Conservation (phyloP, 2,329 filamentous ascomycete species). For the Corinectria fuckeliana region DNA sequence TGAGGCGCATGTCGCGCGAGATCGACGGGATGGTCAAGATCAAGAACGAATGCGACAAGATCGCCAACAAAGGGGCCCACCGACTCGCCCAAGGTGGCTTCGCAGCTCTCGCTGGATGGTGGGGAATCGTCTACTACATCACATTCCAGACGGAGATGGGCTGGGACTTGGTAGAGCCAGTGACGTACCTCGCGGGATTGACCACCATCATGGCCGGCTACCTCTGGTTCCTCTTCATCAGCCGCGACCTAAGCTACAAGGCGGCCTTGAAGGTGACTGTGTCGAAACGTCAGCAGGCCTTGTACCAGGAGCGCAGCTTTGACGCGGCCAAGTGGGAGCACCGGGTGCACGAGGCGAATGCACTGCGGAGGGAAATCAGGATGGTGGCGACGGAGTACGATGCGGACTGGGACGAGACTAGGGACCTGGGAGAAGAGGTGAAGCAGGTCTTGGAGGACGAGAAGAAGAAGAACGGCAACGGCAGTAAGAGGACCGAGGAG, state of each 20-base stretch:
- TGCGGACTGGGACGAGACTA: slow-evolving; percentile 83
- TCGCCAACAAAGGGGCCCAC: slow-evolving; percentile 80
- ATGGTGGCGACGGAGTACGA: slow-evolving; percentile 85
- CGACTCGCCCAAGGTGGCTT: slow-evolving; percentile 82
- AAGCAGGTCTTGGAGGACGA: slow-evolving; percentile 63
- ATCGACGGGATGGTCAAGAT: slow-evolving; percentile 74
- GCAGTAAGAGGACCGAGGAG: slow-evolving; percentile 47
- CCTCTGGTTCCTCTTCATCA: slow-evolving; percentile 93
- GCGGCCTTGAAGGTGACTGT: slow-evolving; percentile 89
- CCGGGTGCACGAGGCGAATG: slow-evolving; percentile 80
- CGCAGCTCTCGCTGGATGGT: slow-evolving; percentile 75
- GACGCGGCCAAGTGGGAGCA: slow-evolving; percentile 79
- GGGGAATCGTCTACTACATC: slow-evolving; percentile 78
- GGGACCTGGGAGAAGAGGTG: slow-evolving; percentile 74
- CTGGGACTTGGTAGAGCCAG: slow-evolving; percentile 90
- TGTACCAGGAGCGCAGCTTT: slow-evolving; percentile 80
- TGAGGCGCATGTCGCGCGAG: slow-evolving; percentile 73
- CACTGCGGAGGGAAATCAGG: slow-evolving; percentile 78
- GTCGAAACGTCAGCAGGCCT: slow-evolving; percentile 73
- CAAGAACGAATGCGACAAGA: slow-evolving; percentile 80
- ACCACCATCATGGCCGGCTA: slow-evolving; percentile 88
- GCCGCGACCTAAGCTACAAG: slow-evolving; percentile 85
- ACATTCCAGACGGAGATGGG: slow-evolving; percentile 77
- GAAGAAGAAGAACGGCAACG: slow-evolving; percentile 46
- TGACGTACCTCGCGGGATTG: slow-evolving; percentile 89